These are phyloP conservation scores for Pterulicium gracile DNA, from an alignment of 1,284 basidiomycete species.

Conservation along the genomic window DNA sequence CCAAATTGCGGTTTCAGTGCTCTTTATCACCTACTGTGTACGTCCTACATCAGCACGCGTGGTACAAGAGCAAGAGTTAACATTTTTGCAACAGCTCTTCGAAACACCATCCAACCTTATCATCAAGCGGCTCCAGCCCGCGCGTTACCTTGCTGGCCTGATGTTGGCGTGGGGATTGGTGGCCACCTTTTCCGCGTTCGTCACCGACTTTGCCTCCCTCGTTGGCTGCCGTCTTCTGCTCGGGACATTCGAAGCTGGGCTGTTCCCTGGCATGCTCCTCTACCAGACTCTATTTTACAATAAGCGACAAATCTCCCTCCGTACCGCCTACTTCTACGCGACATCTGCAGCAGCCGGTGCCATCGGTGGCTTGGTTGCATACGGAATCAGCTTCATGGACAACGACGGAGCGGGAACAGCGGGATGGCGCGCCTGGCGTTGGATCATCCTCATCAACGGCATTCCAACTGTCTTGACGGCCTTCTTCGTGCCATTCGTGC, in stretches of 20 bases:
- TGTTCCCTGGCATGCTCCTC: slow-evolving; percentile 55
- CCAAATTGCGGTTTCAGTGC: too few species aligned
- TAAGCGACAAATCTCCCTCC: background rate
- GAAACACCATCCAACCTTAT: slow-evolving; percentile 1
- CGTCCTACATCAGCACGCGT: too few species aligned
- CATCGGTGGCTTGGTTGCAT: slow-evolving; percentile 52
- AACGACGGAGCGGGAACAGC: slow-evolving; percentile 39
- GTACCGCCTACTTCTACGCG: slow-evolving; percentile 34
- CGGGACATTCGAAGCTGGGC: slow-evolving; percentile 58
- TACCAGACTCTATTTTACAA: background rate
- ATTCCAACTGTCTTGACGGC: slow-evolving; percentile 48
- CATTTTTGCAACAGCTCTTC: too few species aligned
- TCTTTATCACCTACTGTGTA: too few species aligned
- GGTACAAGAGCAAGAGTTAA: too few species aligned
- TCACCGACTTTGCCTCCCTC: slow-evolving; percentile 33
- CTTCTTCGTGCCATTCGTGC: slow-evolving; percentile 35
- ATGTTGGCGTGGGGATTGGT: slow-evolving; percentile 27
- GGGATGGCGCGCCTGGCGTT: slow-evolving; percentile 26
- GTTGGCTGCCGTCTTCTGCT: slow-evolving; percentile 52
- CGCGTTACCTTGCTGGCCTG: slow-evolving; percentile 47
- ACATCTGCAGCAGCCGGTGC: slow-evolving; percentile 51
- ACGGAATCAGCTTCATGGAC: slow-evolving; percentile 49
- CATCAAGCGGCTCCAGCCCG: background rate
- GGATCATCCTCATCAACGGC: slow-evolving; percentile 68
- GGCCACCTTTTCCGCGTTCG: background rate